Evolutionary conservation across 2,329 filamentous ascomycete species (phyloP), one percentile per base, ranked within the genome.

Genomic region (Penicillium sp.): DNA sequence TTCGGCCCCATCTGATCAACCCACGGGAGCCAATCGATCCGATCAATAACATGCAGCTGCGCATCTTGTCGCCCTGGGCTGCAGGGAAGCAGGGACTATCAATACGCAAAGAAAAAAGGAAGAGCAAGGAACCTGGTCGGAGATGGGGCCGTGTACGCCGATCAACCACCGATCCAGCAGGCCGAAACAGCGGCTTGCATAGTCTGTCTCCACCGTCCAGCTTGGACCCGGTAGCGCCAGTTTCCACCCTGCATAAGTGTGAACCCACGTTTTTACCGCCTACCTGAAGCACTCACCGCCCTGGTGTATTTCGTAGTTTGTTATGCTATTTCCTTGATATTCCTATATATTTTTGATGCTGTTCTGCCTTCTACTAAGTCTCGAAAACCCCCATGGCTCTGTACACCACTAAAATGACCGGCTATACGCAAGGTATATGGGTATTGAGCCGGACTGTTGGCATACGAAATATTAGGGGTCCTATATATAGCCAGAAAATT

Each of bases 191-290:
- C 38, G 38, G 38, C 7, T 6, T 40, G 28, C 38, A 50, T 42
- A 31, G 9, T 27, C 37, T 31, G 42, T 54, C 42, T 49, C 60
- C 57, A 55, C 49, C 37, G n/a, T 32, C 48, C 51, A 58, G 53
- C 53, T 61, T 42, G 33, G n/a, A 18, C 48, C 46, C 47, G 39
- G 45, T 29, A 28, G 31, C 33, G 12, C 13, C 29, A 38, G 27
- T 39, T 46, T 42, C 23, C 24, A 13, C 6, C 18, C 24, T 6
- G 7, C 44, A 18, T 18, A 18, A 18, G 15, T 18, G 15, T 18
- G 15, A 18, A 2, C 15, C 15, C 15, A 18, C 15, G 15, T 18
- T 18, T 18, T 18, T 18, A 18, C 15, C 15, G 15, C 15, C 15
- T 18, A 18, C 15, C 15, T 18, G 15, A 18, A 18, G 15, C 15